Base-by-base conservation (phyloP, 192 early-diverging fungal species). In the Linnemannia zychae region DNA sequence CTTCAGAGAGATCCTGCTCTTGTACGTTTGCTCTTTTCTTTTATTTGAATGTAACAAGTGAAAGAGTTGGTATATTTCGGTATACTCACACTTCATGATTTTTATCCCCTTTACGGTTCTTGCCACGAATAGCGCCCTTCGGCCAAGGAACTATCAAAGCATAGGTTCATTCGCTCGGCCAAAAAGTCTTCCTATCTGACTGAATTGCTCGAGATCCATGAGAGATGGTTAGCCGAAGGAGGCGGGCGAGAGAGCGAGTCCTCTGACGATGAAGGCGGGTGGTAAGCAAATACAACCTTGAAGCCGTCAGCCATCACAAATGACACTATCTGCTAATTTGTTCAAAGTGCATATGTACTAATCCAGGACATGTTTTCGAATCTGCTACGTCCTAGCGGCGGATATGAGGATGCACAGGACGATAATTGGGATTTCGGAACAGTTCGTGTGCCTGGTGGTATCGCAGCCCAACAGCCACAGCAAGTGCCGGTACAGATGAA, bases 61-160 rank as follows among this genome's bases (percentile, higher is more conserved):
- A 36, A 6, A n/a, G n/a, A n/a, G n/a, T n/a, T n/a, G n/a, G n/a
- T n/a, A n/a, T n/a, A n/a, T n/a, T n/a, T 38, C 18, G 12, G 24
- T 38, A 11, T 31, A 31, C 57, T 31, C 11, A 63, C 28, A 13
- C 57, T 63, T 15, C 2, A n/a, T n/a, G n/a, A n/a, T n/a, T 63
- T 15, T 13, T 31, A 2, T 63, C 3, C 7, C 13, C 31, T 63
- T 16, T 22, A n/a, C 24, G 7, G 12, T 24, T 1, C n/a, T n/a
- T 17, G 22, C 5, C 6, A 22, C 18, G 28, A 28, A 68, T 78
- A 97, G 95, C 90, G 98, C 52, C 97, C 97, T 0, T 92, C 96
- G 1, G 98, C 98, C 34, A 95, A 95, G 79, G 96, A 98, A 72
- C 87, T 99, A 50, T 90, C 97, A 48, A 96, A 96, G 83, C 96